Base-by-base conservation (phyloP, 75 land plant genomes). In the Cupressus sempervirens region DNA sequence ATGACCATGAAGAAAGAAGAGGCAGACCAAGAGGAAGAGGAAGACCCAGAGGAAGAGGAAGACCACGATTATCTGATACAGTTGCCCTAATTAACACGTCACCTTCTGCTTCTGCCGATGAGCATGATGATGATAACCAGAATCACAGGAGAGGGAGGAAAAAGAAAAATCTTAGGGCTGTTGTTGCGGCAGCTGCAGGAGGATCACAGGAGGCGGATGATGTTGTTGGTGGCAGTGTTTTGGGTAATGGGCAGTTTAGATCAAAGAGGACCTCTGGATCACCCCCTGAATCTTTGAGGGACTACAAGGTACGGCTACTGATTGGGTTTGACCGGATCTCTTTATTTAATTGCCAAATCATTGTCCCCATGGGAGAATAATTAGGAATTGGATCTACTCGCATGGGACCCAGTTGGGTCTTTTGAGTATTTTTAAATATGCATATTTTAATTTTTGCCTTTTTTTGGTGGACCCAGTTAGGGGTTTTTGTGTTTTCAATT, bases 311-410 rank as follows among this genome's bases (percentile, higher is more conserved):
- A 79, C 29, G 81, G 41, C 38, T 38, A 43, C 43, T 40, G 38
- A 41, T 41, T 79, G 81, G 81, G 81, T 23, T 79, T 79, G 81
- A 79, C 46, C 46, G 81, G 48, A 79, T 79, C 40, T 79, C n/a
- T 79, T 79, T 41, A 26, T 43, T 79, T 79, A 26, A 79, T 10
- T 26, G 81, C 48, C 29, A 50, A 45, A 79, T 45, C 50, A 32
- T 10, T 29, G 35, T 70, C 32, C 74, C 26, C 74, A 30, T 70
- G 32, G 10, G 74, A 70, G 74, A 32, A 70, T 70, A 70, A 70
- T 32, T 70, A 70, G 74, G 74, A 32, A 70, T 70, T 70, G 14
- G 74, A 29, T 70, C 35, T 30, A 70, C 26, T 32, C 35, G 26
- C 35, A 70, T 70, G 74, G 74, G 74, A 70, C 74, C 74, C 74